Percentiles rank a stretch among this genome's conserved stretches.
phyloP scores from a whole-genome alignment of 139 green algal species.

The Chlorella sp. region DNA sequence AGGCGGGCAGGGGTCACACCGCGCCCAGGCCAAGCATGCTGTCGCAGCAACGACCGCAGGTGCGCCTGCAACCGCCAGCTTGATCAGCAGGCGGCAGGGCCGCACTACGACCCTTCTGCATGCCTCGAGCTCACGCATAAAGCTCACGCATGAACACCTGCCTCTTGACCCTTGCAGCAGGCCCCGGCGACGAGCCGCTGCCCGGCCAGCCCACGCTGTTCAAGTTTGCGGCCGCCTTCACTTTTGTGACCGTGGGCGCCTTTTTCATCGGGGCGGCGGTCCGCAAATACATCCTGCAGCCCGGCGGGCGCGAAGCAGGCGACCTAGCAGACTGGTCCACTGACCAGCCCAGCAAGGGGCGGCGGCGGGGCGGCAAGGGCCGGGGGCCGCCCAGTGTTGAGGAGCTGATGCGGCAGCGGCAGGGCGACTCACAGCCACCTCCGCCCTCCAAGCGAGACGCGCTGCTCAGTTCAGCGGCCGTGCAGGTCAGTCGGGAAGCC shows the following conservation, averaged over 20 bases:
- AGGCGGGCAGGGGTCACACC: not conserved
- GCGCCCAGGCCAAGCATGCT: not conserved
- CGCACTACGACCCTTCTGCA: too few relatives aligned
- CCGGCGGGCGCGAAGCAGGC: not conserved
- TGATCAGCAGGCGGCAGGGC: too few relatives aligned
- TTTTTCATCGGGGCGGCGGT: not conserved
- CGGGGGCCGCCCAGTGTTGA: not conserved
- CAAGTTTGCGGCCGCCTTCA: not conserved
- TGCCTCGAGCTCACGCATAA: too few relatives aligned
- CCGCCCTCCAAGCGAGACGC: not conserved
- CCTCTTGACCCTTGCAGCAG: not conserved
- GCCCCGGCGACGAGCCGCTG: not conserved
- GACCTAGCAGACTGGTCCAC: not conserved
- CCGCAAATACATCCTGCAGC: slow-evolving; percentile 26
- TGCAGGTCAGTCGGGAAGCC: not conserved
- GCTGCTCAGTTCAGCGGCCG: not conserved
- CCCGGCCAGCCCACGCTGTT: not conserved
- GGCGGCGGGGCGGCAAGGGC: not conserved
- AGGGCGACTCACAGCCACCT: not conserved
- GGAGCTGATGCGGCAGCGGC: not conserved
- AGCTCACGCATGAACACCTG: too few relatives aligned
- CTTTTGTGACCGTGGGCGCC: not conserved
- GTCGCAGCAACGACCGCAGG: not conserved
- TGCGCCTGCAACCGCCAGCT: not conserved
- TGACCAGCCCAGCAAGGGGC: not conserved